Conservation (phyloP, 2,329 filamentous ascomycete species). For the Thermothelomyces thermophilus region DNA sequence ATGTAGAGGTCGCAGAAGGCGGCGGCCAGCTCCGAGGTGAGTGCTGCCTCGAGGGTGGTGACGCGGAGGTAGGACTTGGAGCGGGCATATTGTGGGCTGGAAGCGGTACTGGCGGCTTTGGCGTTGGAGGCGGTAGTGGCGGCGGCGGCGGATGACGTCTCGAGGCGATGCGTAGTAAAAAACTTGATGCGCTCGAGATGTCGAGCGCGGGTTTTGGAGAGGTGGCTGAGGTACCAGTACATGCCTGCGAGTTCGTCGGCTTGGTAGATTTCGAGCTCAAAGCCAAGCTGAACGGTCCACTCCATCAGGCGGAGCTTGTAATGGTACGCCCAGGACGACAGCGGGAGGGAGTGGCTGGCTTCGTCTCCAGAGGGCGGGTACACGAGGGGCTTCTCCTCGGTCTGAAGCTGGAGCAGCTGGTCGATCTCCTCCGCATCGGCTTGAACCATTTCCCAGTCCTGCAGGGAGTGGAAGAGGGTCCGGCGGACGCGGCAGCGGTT, state of each 20-base stretch:
- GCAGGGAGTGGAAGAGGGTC: slow-evolving; percentile 75
- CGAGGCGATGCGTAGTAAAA: slow-evolving; percentile 45
- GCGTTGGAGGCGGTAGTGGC: slow-evolving; percentile 5
- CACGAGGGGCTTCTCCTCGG: slow-evolving; percentile 53
- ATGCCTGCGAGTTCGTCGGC: slow-evolving; percentile 77
- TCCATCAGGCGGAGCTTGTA: slow-evolving; percentile 88
- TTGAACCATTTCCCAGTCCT: slow-evolving; percentile 80
- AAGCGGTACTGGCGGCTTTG: slow-evolving; percentile 1
- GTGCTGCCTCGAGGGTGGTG: slow-evolving; percentile 58
- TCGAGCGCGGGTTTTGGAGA: slow-evolving; percentile 60
- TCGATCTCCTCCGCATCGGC: slow-evolving; percentile 74
- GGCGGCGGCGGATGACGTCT: background rate
- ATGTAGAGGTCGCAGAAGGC: slow-evolving; percentile 58
- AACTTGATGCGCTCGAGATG: slow-evolving; percentile 68
- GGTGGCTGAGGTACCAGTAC: slow-evolving; percentile 82
- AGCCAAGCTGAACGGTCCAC: slow-evolving; percentile 82
- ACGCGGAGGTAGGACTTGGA: slow-evolving; percentile 52
- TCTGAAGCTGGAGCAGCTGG: slow-evolving; percentile 54
- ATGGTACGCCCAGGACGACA: slow-evolving; percentile 84
- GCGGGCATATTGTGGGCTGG: slow-evolving; percentile 39
- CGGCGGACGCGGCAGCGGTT: slow-evolving; percentile 86
- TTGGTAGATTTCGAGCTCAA: slow-evolving; percentile 87
- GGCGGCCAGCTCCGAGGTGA: slow-evolving; percentile 51
- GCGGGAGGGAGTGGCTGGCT: slow-evolving; percentile 58
- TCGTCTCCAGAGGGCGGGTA: slow-evolving; percentile 43